phyloP scores from a whole-genome alignment of 2,329 filamentous ascomycete species.

The Cordyceps tenuipes region DNA sequence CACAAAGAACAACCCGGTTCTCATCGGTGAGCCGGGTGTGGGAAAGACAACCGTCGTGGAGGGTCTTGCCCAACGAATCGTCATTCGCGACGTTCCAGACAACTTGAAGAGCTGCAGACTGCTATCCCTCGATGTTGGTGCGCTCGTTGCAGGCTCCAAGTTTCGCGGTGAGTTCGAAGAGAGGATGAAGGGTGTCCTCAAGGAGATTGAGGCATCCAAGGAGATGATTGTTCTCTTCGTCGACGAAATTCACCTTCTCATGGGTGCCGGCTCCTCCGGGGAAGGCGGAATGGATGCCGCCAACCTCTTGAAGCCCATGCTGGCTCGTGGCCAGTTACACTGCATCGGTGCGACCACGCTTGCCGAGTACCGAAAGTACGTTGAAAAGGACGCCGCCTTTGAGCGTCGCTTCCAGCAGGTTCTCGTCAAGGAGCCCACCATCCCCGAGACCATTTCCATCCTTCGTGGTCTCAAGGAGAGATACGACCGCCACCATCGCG shows the following conservation, averaged over 20 bases:
- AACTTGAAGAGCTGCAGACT: slow-evolving; percentile 91
- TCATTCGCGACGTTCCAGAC: slow-evolving; percentile 93
- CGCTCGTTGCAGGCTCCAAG: slow-evolving; percentile 93
- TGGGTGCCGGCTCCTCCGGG: slow-evolving; percentile 90
- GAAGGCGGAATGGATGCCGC: slow-evolving; percentile 98
- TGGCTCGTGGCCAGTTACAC: slow-evolving; percentile 91
- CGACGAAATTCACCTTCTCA: slow-evolving; percentile 96
- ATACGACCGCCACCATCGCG: slow-evolving; percentile 97
- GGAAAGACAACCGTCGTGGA: slow-evolving; percentile 98
- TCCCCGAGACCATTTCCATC: slow-evolving; percentile 90
- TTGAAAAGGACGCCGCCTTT: slow-evolving; percentile 96
- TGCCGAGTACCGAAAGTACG: slow-evolving; percentile 94
- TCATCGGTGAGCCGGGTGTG: slow-evolving; percentile 96
- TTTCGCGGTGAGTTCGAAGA: slow-evolving; percentile 98
- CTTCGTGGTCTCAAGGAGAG: slow-evolving; percentile 97
- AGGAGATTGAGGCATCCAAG: slow-evolving; percentile 90
- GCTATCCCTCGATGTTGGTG: slow-evolving; percentile 89
- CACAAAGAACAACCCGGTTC: slow-evolving; percentile 97
- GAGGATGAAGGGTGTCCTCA: slow-evolving; percentile 97
- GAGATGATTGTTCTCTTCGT: slow-evolving; percentile 98
- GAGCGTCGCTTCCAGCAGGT: slow-evolving; percentile 99
- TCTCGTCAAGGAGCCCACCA: slow-evolving; percentile 84
- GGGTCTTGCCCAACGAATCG: slow-evolving; percentile 87
- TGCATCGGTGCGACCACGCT: slow-evolving; percentile 97
- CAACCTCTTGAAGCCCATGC: slow-evolving; percentile 96